A percentile compares a stretch with the other conserved stretches of the same genome.
phyloP scores from a whole-genome alignment of 495 filamentous ascomycete species.

The Daldinia caldariorum region DNA sequence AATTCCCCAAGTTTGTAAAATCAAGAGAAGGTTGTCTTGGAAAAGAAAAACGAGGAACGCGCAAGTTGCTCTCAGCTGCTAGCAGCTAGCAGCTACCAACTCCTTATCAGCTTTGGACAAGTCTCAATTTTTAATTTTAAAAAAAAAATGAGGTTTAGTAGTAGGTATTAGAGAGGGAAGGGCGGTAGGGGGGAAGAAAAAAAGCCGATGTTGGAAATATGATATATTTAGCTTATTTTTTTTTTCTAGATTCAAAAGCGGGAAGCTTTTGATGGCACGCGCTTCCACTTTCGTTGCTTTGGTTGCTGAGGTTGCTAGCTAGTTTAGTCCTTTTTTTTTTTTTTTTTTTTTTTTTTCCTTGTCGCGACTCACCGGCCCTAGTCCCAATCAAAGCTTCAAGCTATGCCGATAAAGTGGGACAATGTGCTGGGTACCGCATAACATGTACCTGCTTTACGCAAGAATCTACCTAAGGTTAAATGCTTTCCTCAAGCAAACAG shows the following conservation, averaged over 20 bases:
- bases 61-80: slow-evolving; percentile 3
- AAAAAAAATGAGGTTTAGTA: neutral
- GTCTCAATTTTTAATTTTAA: neutral
- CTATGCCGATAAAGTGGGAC: slow-evolving; percentile 6
- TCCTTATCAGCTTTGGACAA: neutral
- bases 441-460: slow-evolving; percentile 2
- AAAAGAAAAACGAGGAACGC: slow-evolving; percentile 6
- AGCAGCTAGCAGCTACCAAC: slow-evolving; percentile 1
- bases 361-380: slow-evolving; percentile 31
- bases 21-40: slow-evolving; percentile 9
- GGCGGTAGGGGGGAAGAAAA: neutral
- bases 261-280: slow-evolving; percentile 24
- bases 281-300: slow-evolving; percentile 16
- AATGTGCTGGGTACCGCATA: neutral
- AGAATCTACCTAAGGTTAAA: neutral
- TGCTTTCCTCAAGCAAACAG: neutral
- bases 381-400: slow-evolving; percentile 8
- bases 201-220: slow-evolving; percentile 12
- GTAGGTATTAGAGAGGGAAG: neutral
- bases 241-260: slow-evolving; percentile 14
- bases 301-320: slow-evolving; percentile 21
- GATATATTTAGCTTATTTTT: slow-evolving; percentile 26
- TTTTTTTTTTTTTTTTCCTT: slow-evolving; percentile 26
- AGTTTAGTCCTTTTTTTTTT: slow-evolving; percentile 23
- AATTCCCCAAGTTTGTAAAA: neutral